Base-by-base conservation (phyloP, 495 filamentous ascomycete species). In the Neurospora sp. region DNA sequence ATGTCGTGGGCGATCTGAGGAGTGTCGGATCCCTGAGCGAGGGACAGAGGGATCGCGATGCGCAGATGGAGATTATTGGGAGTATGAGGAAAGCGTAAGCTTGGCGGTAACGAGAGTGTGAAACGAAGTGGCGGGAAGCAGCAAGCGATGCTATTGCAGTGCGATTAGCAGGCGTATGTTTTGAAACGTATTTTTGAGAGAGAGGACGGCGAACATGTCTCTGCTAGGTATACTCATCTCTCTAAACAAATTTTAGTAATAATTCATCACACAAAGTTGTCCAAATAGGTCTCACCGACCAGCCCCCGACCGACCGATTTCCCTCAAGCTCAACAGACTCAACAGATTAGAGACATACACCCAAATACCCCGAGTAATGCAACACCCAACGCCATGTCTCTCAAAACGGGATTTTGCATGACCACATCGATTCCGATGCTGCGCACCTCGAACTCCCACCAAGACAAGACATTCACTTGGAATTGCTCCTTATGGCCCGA, bases 1-100 rank as follows among this genome's bases (percentile, higher is more conserved):
- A 99, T 82, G 94, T 99, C 4, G 95, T 99, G n/a, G 96, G 95
- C 40, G 94, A 98, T 80, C 85, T 99, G 79, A 87, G 96, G 78
- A 98, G 96, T 92, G 88, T 98, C 74, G 88, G 88, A 42, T 87
- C 92, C 41, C 84, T 99, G 79, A 94, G 93, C 72, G 93, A 98
- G 82, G 88, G 91, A 47, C 94, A 92, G 78, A 90, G 87, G 75
- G 96, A 98, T 40, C 89, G 90, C 75, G 93, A 93, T 53, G 90
- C 93, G 69, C 96, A 98, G 79, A 85, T 89, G 80, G 96, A 98
- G 83, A 91, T 98, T 86, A 97, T 99, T 78, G 89, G 88, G 41
- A 90, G 90, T 75, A 92, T 93, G 87, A 80, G 77, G 70, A 80
- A 85, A 76, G 86, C 53, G 27, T 65, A 65, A 61, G 22, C 10